phyloP scores from a whole-genome alignment of 805 yeast genomes.

The Cyberlindnera subsufficiens region DNA sequence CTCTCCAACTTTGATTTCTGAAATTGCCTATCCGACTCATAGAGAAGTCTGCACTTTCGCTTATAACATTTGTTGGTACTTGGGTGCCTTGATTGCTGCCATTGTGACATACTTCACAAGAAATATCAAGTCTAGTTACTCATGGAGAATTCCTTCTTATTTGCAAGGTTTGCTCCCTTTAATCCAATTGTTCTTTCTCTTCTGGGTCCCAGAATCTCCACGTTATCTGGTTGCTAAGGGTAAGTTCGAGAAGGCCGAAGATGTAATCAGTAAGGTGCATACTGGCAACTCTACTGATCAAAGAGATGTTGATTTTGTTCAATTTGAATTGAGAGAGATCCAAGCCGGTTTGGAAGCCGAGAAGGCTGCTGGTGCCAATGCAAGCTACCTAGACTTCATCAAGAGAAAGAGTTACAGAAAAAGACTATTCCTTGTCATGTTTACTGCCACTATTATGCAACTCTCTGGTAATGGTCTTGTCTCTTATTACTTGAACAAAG shows the following conservation, averaged over 20 bases:
- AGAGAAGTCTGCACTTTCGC: conserved; percentile 35
- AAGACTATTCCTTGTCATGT: conserved; percentile 31
- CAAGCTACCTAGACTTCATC: conserved; percentile 33
- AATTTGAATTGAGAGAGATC: conserved; percentile 36
- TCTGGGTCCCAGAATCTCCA: conserved; percentile 45
- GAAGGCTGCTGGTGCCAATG: conserved; percentile 23
- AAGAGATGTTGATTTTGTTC: conserved; percentile 21
- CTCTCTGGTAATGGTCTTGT: conserved; percentile 47
- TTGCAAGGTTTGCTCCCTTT: conserved; percentile 44
- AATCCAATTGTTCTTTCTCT: conserved; percentile 30
- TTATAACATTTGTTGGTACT: conserved; percentile 45
- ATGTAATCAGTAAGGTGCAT: conserved; percentile 33
- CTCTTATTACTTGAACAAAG: conserved; percentile 44
- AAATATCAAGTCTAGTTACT: conserved; percentile 24
- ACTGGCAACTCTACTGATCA: conserved; percentile 27
- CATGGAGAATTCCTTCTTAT: conserved; percentile 51
- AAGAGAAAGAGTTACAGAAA: conserved; percentile 29
- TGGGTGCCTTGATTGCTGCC: conserved; percentile 45
- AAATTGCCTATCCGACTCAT: conserved; percentile 42
- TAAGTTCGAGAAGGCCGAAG: conserved; percentile 36
- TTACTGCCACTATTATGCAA: conserved; percentile 34
- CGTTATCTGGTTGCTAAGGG: conserved; percentile 38
- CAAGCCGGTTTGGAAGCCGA: conserved; percentile 35
- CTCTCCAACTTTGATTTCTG: conserved; percentile 45
- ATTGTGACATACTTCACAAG: conserved; percentile 23